Evolutionary conservation across 1,284 basidiomycete species (phyloP).

Genomic region (Neonothopanus nambi): DNA sequence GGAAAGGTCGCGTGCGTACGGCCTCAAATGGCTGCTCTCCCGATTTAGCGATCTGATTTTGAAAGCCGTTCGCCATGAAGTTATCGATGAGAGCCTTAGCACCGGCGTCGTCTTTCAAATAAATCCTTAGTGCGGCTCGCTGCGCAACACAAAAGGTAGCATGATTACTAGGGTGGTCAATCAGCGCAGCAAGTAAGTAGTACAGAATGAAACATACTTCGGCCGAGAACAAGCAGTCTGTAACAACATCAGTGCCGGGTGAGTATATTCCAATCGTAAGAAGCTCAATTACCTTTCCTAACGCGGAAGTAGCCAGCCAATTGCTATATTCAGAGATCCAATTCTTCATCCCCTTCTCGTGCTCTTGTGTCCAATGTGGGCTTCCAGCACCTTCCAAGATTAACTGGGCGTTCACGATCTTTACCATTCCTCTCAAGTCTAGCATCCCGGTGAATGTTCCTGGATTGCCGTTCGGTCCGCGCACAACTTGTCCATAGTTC

Average conservation of each 20-base stretch:
- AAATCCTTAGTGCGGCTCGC: slow-evolving; percentile 38
- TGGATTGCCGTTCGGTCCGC: slow-evolving; percentile 47
- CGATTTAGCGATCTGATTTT: slow-evolving; percentile 51
- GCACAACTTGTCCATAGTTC: slow-evolving; percentile 60
- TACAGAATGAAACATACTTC: slow-evolving; percentile 13
- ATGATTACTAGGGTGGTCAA: slow-evolving; percentile 47
- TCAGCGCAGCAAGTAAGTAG: background rate
- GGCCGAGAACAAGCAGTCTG: slow-evolving; percentile 13
- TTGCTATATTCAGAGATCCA: slow-evolving; percentile 49
- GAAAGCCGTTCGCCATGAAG: slow-evolving; percentile 49
- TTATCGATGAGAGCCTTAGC: slow-evolving; percentile 39
- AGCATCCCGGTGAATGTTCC: slow-evolving; percentile 60
- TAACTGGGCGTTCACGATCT: slow-evolving; percentile 50
- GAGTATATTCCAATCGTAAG: too few species aligned
- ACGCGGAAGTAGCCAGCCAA: slow-evolving; percentile 49
- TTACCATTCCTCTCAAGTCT: slow-evolving; percentile 55
- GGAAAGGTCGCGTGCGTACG: slow-evolving; percentile 57
- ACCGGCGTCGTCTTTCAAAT: slow-evolving; percentile 36
- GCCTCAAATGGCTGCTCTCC: slow-evolving; percentile 66
- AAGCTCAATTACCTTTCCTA: slow-evolving; percentile 43
- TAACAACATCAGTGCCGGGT: slow-evolving; percentile 6
- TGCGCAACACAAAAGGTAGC: slow-evolving; percentile 44
- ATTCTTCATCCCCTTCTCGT: slow-evolving; percentile 40
- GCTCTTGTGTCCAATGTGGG: slow-evolving; percentile 45
- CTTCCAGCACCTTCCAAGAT: slow-evolving; percentile 41